phyloP scores from a whole-genome alignment of 805 yeast genomes.

The Pichia insulana region DNA sequence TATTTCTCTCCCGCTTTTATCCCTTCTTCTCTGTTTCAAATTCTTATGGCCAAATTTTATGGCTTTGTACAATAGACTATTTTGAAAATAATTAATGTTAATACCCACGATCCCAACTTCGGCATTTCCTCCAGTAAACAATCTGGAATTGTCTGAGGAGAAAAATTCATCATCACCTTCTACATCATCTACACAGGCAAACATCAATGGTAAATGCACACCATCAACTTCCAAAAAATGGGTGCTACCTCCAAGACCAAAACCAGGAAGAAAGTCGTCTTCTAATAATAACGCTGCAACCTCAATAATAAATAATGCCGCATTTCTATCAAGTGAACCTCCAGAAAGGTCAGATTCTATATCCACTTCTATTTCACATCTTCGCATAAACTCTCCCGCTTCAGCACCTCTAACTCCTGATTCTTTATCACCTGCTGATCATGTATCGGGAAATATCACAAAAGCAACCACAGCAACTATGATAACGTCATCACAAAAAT shows the following conservation, averaged over 20 bases:
- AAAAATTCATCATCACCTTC: slow-evolving; percentile 1
- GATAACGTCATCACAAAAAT: neutral
- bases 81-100: neutral
- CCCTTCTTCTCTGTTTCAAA: too few relatives aligned
- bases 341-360: slow-evolving; percentile 4
- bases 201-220: too few relatives aligned
- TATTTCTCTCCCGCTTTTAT: too few relatives aligned
- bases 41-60: too few relatives aligned
- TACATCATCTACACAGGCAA: too few relatives aligned
- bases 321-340: slow-evolving; percentile 13
- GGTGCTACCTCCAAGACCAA: slow-evolving; percentile 50
- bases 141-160: slow-evolving; percentile 4
- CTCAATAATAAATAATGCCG: slow-evolving; percentile 54
- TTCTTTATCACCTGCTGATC: slow-evolving; percentile 3
- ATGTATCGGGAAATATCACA: neutral
- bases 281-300: slow-evolving; percentile 62
- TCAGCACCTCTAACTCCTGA: slow-evolving; percentile 8
- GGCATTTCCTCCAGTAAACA: slow-evolving; percentile 8
- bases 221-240: slow-evolving; percentile 26
- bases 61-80: too few relatives aligned
- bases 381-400: neutral
- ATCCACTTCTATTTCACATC: neutral
- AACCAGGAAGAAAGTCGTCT: slow-evolving; percentile 10
- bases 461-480: neutral
- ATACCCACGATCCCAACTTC: slow-evolving; percentile 5